These are phyloP conservation scores for Aspergillus phoenicis DNA, from an alignment of 2,329 filamentous ascomycete species.

Conservation along the genomic window DNA sequence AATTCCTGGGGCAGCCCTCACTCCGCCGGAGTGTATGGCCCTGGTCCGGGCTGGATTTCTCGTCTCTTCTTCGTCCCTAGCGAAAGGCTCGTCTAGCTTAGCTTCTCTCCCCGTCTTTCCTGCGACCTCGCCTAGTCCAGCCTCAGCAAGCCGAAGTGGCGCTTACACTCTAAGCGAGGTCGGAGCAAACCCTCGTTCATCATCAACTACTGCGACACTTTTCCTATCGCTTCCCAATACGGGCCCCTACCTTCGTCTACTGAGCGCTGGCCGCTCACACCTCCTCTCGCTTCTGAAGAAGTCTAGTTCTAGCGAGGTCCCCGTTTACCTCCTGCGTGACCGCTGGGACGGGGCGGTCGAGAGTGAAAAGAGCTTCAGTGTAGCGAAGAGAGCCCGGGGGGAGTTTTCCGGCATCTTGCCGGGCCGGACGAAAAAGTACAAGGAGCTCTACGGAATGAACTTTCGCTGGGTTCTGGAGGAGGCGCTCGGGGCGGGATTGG, in stretches of 20 bases:
- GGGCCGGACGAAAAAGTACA: slow-evolving; percentile 66
- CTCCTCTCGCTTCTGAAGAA: slow-evolving; percentile 56
- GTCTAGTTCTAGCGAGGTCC: slow-evolving; percentile 56
- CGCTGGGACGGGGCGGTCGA: slow-evolving; percentile 66
- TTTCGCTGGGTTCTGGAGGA: slow-evolving; percentile 66
- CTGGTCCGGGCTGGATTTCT: slow-evolving; percentile 59
- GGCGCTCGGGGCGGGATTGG: slow-evolving; percentile 60
- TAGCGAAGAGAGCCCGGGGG: slow-evolving; percentile 57
- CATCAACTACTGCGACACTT: slow-evolving; percentile 37
- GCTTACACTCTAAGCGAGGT: background rate
- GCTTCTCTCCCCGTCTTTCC: slow-evolving; percentile 44
- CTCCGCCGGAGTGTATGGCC: slow-evolving; percentile 49
- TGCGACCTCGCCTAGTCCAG: slow-evolving; percentile 15
- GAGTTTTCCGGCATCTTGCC: slow-evolving; percentile 59
- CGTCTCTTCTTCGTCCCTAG: slow-evolving; percentile 49
- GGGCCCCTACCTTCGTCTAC: slow-evolving; percentile 61
- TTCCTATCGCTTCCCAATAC: slow-evolving; percentile 62
- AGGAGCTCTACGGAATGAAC: slow-evolving; percentile 58
- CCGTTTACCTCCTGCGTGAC: slow-evolving; percentile 57
- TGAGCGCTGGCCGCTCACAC: slow-evolving; percentile 58
- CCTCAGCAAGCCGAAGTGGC: slow-evolving; percentile 31
- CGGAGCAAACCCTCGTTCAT: slow-evolving; percentile 4
- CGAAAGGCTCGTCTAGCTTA: slow-evolving; percentile 44
- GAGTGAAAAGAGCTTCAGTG: slow-evolving; percentile 45
- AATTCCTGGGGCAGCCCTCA: slow-evolving; percentile 49